These are phyloP conservation scores for Fonsecaea pugnacius DNA, from an alignment of 2,329 filamentous ascomycete species.

Conservation along the genomic window DNA sequence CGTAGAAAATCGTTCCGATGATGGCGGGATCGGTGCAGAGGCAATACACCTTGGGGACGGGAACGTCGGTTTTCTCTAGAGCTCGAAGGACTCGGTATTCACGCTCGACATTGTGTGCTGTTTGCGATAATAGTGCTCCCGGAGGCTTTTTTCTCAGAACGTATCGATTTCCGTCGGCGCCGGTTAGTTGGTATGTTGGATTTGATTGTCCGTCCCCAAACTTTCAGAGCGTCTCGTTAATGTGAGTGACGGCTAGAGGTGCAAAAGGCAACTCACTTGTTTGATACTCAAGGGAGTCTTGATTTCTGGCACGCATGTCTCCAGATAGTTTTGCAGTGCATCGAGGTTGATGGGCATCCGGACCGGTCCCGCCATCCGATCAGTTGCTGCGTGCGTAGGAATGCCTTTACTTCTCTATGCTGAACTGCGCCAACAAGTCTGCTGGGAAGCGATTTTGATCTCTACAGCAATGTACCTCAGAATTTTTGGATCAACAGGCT, in stretches of 20 bases:
- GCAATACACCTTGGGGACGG: slow-evolving; percentile 79
- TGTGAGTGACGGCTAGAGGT: background rate
- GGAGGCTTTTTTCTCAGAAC: slow-evolving; percentile 97
- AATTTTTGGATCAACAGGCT: no score
- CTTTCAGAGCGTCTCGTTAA: background rate
- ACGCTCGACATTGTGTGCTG: slow-evolving; percentile 92
- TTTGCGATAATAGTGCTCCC: slow-evolving; percentile 87
- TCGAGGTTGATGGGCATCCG: background rate
- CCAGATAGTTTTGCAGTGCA: background rate
- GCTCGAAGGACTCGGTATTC: slow-evolving; percentile 90
- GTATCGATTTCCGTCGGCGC: background rate
- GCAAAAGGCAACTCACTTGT: background rate
- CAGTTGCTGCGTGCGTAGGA: no score
- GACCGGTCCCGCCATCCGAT: background rate
- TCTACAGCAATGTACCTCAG: no score
- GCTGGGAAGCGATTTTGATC: no score
- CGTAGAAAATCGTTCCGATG: slow-evolving; percentile 89
- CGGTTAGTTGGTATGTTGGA: background rate
- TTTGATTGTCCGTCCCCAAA: background rate
- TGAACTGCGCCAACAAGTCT: no score
- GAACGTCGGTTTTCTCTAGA: slow-evolving; percentile 75
- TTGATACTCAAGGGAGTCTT: background rate
- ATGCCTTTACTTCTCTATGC: no score
- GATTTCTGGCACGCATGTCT: background rate
- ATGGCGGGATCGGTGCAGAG: slow-evolving; percentile 83